phyloP scores from a whole-genome alignment of 83 land plant genomes.

The Picea abies region DNA sequence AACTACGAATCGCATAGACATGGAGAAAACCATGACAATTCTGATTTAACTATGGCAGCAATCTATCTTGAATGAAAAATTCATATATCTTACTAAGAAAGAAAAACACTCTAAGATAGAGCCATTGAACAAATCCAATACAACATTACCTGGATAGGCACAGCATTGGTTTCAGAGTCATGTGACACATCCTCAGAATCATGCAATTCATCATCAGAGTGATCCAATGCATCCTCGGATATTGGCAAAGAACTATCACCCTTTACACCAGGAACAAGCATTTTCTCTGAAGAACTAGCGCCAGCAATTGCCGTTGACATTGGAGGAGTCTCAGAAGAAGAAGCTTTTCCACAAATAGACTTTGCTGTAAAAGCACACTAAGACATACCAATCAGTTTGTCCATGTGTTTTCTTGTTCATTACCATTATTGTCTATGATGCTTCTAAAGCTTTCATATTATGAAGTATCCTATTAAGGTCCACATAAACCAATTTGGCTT shows the following conservation, averaged over 20 bases:
- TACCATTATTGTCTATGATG: too few relatives aligned
- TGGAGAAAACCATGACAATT: background rate
- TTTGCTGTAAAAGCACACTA: slow-evolving; percentile 2
- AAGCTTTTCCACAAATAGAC: too few relatives aligned
- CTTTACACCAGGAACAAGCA: too few relatives aligned
- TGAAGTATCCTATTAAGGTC: too few relatives aligned
- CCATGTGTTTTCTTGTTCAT: too few relatives aligned
- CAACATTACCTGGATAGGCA: background rate
- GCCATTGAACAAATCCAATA: background rate
- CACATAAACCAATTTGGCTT: too few relatives aligned
- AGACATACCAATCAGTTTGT: too few relatives aligned
- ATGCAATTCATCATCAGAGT: slow-evolving; percentile 17
- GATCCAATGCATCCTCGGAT: slow-evolving; percentile 21
- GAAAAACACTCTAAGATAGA: background rate
- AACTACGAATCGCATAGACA: background rate
- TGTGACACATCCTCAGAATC: background rate
- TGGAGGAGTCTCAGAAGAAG: too few relatives aligned
- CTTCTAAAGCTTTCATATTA: too few relatives aligned
- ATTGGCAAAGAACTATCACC: slow-evolving; percentile 24
- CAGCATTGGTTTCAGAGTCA: background rate
- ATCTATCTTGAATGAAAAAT: background rate
- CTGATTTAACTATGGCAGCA: background rate
- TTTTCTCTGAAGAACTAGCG: too few relatives aligned
- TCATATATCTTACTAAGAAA: background rate
- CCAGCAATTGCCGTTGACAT: too few relatives aligned